Base-by-base conservation (phyloP, 352 stramenopile species). In the Pythium pyrilobum region DNA sequence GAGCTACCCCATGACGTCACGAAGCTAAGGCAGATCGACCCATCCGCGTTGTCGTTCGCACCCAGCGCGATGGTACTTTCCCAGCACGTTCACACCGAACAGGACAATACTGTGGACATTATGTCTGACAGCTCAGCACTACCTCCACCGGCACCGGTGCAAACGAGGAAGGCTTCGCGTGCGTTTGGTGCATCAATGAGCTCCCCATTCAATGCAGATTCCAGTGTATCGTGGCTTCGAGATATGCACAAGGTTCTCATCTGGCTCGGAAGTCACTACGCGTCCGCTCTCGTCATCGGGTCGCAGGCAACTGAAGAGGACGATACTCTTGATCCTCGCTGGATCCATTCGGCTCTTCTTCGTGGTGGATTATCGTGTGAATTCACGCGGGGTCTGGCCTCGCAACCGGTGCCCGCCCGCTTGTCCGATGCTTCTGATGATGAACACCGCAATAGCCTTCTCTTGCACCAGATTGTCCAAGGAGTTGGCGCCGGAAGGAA, bases 391-490 rank as follows among this genome's bases (percentile, higher is more conserved):
- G n/a, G n/a, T n/a, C n/a, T n/a, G n/a, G n/a, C n/a, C n/a, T n/a
- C n/a, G n/a, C n/a, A n/a, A n/a, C n/a, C n/a, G n/a, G n/a, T n/a
- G n/a, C n/a, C 8, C 6, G 40, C 29, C 42, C 50, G 37, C 21
- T 41, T 53, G 28, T 45, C 51, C 5, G 42, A 54, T 20, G 34
- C 33, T 0, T 15, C 41, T 9, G 40, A 52, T 23, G 52, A 44
- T 6, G 47, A 29, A 2, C 48, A 59, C 37, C 66, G 74, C 23
- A 92, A 91, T 39, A 63, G 77, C 29, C 28, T 56, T 0, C 66
- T 95, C 20, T 52, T 95, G 11, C 56, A 77, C 27, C 81, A 95
- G 63, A 89, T 92, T 37, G 57, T 92, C 7, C 64, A 88, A 36
- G 87, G 89, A 39, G 48, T 72, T 33, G 84, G 84, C 9, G 69